Conservation (phyloP, 2,329 filamentous ascomycete genomes). For the Fusarium humuli region DNA sequence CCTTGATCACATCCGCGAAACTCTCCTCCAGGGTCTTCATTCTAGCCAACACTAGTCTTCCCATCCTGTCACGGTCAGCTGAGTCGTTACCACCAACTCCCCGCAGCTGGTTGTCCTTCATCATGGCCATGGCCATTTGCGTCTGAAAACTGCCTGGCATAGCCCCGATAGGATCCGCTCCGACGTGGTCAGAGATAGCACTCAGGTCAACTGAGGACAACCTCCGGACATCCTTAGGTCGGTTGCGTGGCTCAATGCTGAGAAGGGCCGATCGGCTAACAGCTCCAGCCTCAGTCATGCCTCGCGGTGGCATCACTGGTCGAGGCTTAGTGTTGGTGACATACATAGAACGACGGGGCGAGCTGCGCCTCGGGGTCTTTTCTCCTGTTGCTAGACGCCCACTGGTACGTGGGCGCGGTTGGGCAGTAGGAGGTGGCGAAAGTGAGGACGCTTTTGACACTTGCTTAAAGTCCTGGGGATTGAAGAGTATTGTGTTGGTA, state of each 20-base stretch:
- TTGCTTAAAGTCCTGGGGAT: constrained; percentile 66
- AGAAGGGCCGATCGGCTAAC: constrained; percentile 61
- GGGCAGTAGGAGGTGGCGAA: constrained; percentile 53
- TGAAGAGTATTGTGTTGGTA: constrained; percentile 86
- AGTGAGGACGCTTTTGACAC: constrained; percentile 57
- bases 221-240: constrained; percentile 55
- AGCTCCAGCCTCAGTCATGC: constrained; percentile 51
- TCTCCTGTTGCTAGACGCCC: constrained; percentile 48
- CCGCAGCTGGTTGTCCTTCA: constrained; percentile 66
- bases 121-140: constrained; percentile 79
- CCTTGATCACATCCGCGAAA: constrained; percentile 85
- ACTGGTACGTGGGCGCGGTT: constrained; percentile 54
- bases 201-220: constrained; percentile 77
- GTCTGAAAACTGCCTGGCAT: constrained; percentile 83
- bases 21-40: constrained; percentile 96
- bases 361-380: constrained; percentile 58
- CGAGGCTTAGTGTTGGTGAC: constrained; percentile 64
- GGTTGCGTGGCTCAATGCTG: constrained; percentile 60
- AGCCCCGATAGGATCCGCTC: constrained; percentile 69
- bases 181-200: constrained; percentile 76
- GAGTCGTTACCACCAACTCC: constrained; percentile 53
- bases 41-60: constrained; percentile 82
- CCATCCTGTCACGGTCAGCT: constrained; percentile 74
- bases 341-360: constrained; percentile 60
- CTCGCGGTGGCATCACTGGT: constrained; percentile 63